These are phyloP conservation scores for Penicillium longicatenatum DNA, from an alignment of 495 filamentous ascomycete genomes.

Conservation along the genomic window DNA sequence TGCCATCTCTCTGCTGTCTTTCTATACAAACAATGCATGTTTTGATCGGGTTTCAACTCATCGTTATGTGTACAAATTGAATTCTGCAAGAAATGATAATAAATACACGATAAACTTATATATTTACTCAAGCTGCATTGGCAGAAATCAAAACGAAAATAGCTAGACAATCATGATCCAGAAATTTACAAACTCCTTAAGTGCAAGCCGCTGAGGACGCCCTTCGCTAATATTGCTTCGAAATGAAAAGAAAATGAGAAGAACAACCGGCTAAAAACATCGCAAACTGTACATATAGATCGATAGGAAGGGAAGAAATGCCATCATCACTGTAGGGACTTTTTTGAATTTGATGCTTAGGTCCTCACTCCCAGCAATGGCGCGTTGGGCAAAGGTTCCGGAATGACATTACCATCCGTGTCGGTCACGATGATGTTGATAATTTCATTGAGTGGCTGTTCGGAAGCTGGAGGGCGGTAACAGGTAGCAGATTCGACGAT, in stretches of 20 bases:
- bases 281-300: neutral
- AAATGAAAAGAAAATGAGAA: neutral
- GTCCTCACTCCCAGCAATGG: neutral
- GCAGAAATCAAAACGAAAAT: neutral
- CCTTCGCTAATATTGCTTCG: neutral
- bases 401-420: conserved; percentile 12
- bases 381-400: neutral
- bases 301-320: neutral
- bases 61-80: no score
- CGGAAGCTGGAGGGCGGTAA: conserved; percentile 27
- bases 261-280: neutral
- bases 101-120: no score
- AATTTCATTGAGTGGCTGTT: conserved; percentile 30
- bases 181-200: neutral
- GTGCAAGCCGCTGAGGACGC: neutral
- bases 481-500: conserved; percentile 38
- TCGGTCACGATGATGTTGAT: conserved; percentile 44
- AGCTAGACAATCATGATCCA: neutral
- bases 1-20: neutral
- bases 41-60: no score
- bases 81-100: no score
- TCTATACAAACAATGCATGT: no score
- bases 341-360: neutral
- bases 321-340: neutral
- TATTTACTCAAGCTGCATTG: no score